Evolutionary conservation across 1,139 yeast species (phyloP).

Genomic region (Blastobotrys buckinghamii): DNA sequence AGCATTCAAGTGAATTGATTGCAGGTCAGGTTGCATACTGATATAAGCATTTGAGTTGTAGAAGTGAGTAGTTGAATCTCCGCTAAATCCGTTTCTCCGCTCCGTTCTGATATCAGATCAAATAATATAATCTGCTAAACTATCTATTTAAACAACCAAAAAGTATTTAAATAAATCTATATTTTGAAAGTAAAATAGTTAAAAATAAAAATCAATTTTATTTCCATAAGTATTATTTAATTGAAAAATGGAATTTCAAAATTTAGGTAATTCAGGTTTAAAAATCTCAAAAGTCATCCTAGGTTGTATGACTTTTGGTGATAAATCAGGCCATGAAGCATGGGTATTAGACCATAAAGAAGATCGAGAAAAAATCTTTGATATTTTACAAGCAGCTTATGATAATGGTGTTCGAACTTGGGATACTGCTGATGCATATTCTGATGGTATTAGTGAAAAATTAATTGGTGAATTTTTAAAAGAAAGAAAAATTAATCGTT

Average conservation of each 20-base stretch:
- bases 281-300: slow-evolving; percentile 47
- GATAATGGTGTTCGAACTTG: slow-evolving; percentile 45
- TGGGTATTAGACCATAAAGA: slow-evolving; percentile 49
- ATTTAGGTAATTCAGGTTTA: slow-evolving; percentile 46
- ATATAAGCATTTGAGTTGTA: no score
- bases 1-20: no score
- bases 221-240: no score
- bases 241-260: slow-evolving; percentile 14
- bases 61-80: no score
- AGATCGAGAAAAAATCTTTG: slow-evolving; percentile 38
- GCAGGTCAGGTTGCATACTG: no score
- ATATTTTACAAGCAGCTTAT: slow-evolving; percentile 44
- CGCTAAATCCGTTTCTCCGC: no score
- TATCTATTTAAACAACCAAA: no score
- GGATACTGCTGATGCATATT: slow-evolving; percentile 45
- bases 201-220: no score
- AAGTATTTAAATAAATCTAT: no score
- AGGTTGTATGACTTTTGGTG: slow-evolving; percentile 55
- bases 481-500: slow-evolving; percentile 35
- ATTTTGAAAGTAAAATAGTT: no score
- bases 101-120: no score
- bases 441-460: slow-evolving; percentile 39
- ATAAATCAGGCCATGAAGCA: slow-evolving; percentile 40
- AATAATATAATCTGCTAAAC: no score
- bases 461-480: slow-evolving; percentile 38